Evolutionary conservation across 495 filamentous ascomycete genomes (phyloP), one percentile per base, ranked within the genome.

Genomic region (Cladorrhinum samala): DNA sequence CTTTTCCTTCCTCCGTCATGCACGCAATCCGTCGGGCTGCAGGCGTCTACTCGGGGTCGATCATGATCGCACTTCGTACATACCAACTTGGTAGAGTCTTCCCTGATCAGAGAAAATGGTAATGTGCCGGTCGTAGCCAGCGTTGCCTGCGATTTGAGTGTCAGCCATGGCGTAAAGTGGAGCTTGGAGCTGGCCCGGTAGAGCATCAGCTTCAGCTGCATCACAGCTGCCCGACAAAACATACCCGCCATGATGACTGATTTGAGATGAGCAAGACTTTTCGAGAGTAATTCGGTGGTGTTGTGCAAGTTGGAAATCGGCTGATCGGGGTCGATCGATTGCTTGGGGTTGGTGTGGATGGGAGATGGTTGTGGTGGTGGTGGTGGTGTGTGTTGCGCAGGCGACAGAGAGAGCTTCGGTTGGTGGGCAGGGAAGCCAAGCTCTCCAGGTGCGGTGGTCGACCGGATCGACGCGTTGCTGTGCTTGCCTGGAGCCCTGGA

Each of bases 101-200:
- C 93, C 93, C 70, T 95, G 89, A 71, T 98, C 93, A 38, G 94
- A 97, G 80, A 98, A 98, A 83, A 98, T 97, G 64, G 93, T 98
- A 62, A 98, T 97, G 70, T 98, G 93, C 78, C 93, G 82, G 72
- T 98, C 93, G 76, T 91, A 96, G 57, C 88, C 91, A 67, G 92
- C 90, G 78, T 88, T 94, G 76, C 89, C 91, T 96, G 65, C 69
- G 56, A 41, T 38, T n/a, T 11, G 44, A 17, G 36, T 56, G 57
- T 66, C 48, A 68, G 63, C 60, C 24, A 54, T 46, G 50, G 39
- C 45, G 4, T 46, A 52, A 51, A 51, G 57, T 56, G 59, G 59
- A 66, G 62, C 58, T 56, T 38, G 41, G 42, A 64, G 55, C 53
- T 57, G 55, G 57, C 50, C 55, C 37, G 9, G 24, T 17, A 45